phyloP scores from a whole-genome alignment of 768 basidiomycete genomes.

The Lyophyllum atratum region DNA sequence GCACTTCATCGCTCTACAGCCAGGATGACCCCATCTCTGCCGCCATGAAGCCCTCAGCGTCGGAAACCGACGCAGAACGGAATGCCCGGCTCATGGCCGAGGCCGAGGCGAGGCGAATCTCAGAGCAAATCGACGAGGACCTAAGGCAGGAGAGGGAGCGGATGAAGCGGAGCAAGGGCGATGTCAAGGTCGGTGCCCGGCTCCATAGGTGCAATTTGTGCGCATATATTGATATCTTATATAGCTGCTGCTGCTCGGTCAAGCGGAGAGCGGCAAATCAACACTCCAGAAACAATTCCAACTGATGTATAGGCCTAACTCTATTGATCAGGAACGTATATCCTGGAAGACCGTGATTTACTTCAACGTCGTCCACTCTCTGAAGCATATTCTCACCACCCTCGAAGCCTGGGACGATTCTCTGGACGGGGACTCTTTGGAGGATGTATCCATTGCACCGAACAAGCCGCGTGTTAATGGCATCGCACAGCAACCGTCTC shows the following conservation, averaged over 20 bases:
- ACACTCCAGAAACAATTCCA: conserved; percentile 81
- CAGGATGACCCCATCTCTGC: conserved; percentile 76
- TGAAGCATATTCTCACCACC: conserved; percentile 67
- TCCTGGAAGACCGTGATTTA: conserved; percentile 78
- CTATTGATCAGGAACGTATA: conserved; percentile 65
- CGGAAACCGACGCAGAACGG: conserved; percentile 70
- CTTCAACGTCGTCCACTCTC: conserved; percentile 72
- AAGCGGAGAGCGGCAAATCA: conserved; percentile 79
- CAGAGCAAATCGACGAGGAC: conserved; percentile 83
- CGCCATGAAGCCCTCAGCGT: conserved; percentile 62
- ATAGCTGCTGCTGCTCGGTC: conserved; percentile 73
- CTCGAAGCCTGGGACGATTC: conserved; percentile 64
- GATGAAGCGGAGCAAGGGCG: conserved; percentile 63
- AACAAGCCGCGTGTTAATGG: conserved; percentile 30
- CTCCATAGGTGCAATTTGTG: conserved; percentile 4
- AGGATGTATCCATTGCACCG: conserved; percentile 30
- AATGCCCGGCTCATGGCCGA: conserved; percentile 61
- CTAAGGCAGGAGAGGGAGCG: conserved; percentile 70
- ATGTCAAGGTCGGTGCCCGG: conserved; percentile 61
- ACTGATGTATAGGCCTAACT: conserved; percentile 76
- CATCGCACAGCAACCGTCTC: conserved; percentile 40
- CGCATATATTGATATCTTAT: conserved; percentile 39
- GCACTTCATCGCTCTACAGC: conserved; percentile 72
- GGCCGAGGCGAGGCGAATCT: conserved; percentile 73
- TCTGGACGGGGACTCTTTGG: conserved; percentile 49